Conservation (phyloP, 2,329 filamentous ascomycete species). For the Fusarium longipes region DNA sequence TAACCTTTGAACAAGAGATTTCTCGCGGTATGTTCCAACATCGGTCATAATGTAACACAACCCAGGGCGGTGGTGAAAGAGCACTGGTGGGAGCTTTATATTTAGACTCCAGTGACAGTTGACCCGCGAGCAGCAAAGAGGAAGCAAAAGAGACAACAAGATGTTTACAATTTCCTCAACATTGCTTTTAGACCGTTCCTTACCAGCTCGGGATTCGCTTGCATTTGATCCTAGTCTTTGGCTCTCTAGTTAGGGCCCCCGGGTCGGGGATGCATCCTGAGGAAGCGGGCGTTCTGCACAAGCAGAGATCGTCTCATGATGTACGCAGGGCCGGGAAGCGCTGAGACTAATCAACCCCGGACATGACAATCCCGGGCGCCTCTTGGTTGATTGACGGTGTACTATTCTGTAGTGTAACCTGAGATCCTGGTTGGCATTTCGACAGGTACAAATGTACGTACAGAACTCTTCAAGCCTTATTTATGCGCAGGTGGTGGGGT, state of each 20-base stretch:
- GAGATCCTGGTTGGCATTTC: conserved; percentile 32
- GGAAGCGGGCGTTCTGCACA: conserved; percentile 12
- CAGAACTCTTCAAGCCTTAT: conserved; percentile 3
- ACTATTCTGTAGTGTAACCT: conserved; percentile 16
- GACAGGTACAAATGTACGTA: background rate
- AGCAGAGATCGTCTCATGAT: conserved; percentile 24
- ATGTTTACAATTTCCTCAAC: conserved; percentile 12
- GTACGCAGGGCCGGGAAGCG: conserved; percentile 10
- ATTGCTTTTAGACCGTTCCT: conserved; percentile 35
- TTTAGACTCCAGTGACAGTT: conserved; percentile 12
- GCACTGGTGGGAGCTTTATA: conserved; percentile 30
- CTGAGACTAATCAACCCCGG: conserved; percentile 14
- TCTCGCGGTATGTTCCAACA: background rate
- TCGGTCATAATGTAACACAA: conserved; percentile 2
- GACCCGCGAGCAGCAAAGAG: conserved; percentile 7
- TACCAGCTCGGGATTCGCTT: conserved; percentile 38
- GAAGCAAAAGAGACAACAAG: conserved; percentile 22
- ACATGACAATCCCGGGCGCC: conserved; percentile 15
- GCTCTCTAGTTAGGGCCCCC: conserved; percentile 11
- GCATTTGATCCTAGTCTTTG: conserved; percentile 39
- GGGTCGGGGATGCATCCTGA: conserved; percentile 28
- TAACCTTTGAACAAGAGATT: background rate
- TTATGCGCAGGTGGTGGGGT: conserved; percentile 27
- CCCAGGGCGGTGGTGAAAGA: background rate
- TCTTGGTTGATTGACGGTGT: conserved; percentile 23